Base-by-base conservation (phyloP, 164 flowering plant genomes). In the Magnolia changhungtana region DNA sequence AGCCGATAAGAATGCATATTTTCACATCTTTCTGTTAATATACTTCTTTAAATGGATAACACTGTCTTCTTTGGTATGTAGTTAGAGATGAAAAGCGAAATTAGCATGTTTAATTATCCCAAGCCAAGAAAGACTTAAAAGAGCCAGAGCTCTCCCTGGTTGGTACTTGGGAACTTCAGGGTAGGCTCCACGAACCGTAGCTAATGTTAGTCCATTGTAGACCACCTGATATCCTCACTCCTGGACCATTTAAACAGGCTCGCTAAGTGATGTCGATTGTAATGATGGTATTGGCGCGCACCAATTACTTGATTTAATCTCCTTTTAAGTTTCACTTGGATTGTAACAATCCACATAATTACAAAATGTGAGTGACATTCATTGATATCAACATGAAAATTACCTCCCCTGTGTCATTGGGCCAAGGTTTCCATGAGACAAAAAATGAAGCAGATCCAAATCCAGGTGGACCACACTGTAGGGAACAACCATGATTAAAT, bases 131-230 rank as follows among this genome's bases (percentile, higher is more conserved):
- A 24, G 21, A 65, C 23, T 65, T 2, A 37, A 65, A 65, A 65
- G 68, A n/a, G 37, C 27, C 14, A 65, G 23, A 65, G 29, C 68
- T 29, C 68, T 9, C 29, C 37, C 79, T 16, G 85, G 85, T 58
- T 84, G 84, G 50, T 81, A 76, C 9, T 82, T 84, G 8, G 88
- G 84, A 65, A 82, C 87, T 16, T 50, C 59, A 69, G 79, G 87
- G 14, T 86, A 86, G 1, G 87, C 81, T 49, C 87, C 89, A 71
- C 87, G 80, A 27, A 87, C 67, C 2, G 87, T 87, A 37, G 76
- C 84, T 23, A 87, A 85, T 64, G 86, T 80, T 58, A 86, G 37
- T 45, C 81, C 78, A 67, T 77, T 23, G 50, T 86, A 86, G 71
- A 11, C 81, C 11, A 78, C 85, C 0, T 67, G 81, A 58, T 86